A percentile compares a stretch with the other conserved stretches of the same genome.
phyloP scores from a whole-genome alignment of 768 basidiomycete genomes.

The Udeniomyces megalosporus region DNA sequence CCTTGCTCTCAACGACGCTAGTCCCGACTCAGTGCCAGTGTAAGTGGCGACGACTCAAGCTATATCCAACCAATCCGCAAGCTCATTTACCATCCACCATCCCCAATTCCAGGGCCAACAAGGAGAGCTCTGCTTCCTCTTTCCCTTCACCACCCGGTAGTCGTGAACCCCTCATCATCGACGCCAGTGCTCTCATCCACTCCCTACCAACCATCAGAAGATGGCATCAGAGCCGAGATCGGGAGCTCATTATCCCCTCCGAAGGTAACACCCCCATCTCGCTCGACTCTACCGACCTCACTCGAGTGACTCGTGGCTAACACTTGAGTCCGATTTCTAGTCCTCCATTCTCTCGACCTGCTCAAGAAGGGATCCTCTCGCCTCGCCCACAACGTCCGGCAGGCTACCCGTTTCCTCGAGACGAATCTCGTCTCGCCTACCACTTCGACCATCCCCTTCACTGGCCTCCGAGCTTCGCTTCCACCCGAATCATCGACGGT shows the following conservation, averaged over 20 bases:
- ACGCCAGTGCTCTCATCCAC: slow-evolving; percentile 1
- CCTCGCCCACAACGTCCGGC: slow-evolving; percentile 65
- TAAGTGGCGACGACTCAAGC: no score
- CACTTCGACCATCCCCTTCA: slow-evolving; percentile 64
- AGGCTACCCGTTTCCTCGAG: slow-evolving; percentile 76
- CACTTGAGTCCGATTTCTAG: slow-evolving; percentile 31
- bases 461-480: slow-evolving; percentile 21
- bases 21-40: no score
- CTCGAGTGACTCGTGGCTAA: no score
- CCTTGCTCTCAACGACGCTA: no score
- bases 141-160: neutral
- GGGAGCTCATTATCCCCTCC: slow-evolving; percentile 64
- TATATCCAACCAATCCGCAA: slow-evolving; percentile 7
- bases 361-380: slow-evolving; percentile 75
- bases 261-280: slow-evolving; percentile 46
- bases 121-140: neutral
- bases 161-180: neutral
- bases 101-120: neutral
- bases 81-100: neutral
- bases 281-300: no score
- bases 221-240: neutral
- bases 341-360: slow-evolving; percentile 75
- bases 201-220: neutral
- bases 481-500: no score
- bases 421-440: slow-evolving; percentile 62